phyloP scores from a whole-genome alignment of 2,329 filamentous ascomycete genomes.

The Microdochium paspali region DNA sequence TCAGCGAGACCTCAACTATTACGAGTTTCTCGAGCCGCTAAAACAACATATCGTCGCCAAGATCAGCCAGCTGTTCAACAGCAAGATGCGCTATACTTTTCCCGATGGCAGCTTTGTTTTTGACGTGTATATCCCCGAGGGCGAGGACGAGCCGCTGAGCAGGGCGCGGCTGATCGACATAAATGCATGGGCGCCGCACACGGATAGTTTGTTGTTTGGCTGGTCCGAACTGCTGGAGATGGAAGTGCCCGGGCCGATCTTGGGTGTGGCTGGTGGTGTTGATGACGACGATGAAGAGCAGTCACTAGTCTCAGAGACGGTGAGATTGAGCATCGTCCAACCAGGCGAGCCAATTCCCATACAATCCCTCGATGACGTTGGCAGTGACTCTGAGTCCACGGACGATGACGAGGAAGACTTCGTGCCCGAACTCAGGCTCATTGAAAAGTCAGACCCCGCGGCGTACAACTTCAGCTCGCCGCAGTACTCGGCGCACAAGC shows the following conservation, averaged over 20 bases:
- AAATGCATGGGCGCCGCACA: conserved; percentile 86
- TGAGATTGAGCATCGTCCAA: neutral
- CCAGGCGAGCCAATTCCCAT: neutral
- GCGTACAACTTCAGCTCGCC: conserved; percentile 79
- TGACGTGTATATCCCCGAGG: conserved; percentile 82
- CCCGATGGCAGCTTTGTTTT: conserved; percentile 79
- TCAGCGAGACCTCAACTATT: conserved; percentile 86
- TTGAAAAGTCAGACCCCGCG: conserved; percentile 77
- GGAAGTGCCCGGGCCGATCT: conserved; percentile 48
- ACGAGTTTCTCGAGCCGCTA: conserved; percentile 64
- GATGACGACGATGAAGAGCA: conserved; percentile 25
- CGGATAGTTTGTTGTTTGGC: conserved; percentile 79
- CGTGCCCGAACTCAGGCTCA: conserved; percentile 70
- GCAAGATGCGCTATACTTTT: conserved; percentile 66
- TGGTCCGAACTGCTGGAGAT: conserved; percentile 80
- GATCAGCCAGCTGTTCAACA: conserved; percentile 69
- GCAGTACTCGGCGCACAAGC: conserved; percentile 89
- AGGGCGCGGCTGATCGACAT: conserved; percentile 84
- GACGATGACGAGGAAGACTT: conserved; percentile 43
- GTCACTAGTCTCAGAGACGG: neutral
- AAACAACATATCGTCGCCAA: conserved; percentile 55
- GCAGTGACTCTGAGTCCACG: conserved; percentile 12
- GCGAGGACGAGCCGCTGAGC: conserved; percentile 49
- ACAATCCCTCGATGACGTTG: conserved; percentile 17
- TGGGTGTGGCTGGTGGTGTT: conserved; percentile 36